Conservation (phyloP, 208 protist genomes). For the Acanthamoeba lenticulata region DNA sequence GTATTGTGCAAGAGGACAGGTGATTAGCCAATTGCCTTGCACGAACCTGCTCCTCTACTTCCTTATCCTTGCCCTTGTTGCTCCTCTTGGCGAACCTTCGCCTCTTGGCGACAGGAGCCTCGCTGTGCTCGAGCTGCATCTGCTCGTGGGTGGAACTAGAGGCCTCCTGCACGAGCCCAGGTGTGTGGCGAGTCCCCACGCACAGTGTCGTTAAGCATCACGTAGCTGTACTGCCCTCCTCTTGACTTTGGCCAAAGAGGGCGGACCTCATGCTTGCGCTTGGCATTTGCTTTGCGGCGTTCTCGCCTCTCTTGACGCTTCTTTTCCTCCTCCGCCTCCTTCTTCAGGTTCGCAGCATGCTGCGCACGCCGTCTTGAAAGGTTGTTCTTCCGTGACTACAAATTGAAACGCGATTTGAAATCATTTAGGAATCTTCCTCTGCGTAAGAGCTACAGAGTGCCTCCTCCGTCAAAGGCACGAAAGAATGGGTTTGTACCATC, state of each 20-base stretch:
- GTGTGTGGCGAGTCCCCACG: not conserved
- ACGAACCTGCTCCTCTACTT: not conserved
- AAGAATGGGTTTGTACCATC: too few relatives aligned
- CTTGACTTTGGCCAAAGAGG: too few relatives aligned
- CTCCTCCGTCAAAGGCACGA: too few relatives aligned
- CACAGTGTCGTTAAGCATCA: too few relatives aligned
- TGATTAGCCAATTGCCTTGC: too few relatives aligned
- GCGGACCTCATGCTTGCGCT: not conserved
- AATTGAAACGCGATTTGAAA: too few relatives aligned
- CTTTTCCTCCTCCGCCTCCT: not conserved
- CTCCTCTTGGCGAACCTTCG: not conserved
- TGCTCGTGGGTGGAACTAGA: not conserved
- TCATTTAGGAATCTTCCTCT: too few relatives aligned
- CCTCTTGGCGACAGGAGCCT: not conserved
- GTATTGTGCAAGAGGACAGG: too few relatives aligned
- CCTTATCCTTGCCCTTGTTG: not conserved
- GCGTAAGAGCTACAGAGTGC: too few relatives aligned
- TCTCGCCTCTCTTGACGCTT: not conserved
- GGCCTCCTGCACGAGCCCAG: not conserved
- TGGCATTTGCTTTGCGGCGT: not conserved
- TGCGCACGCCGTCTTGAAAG: not conserved
- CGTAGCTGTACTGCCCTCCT: too few relatives aligned
- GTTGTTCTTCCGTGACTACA: slow-evolving; percentile 5
- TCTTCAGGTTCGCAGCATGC: not conserved
- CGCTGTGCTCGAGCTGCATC: not conserved